Evolutionary conservation across 2,329 filamentous ascomycete species (phyloP).

Genomic region (Clonostachys chloroleuca): DNA sequence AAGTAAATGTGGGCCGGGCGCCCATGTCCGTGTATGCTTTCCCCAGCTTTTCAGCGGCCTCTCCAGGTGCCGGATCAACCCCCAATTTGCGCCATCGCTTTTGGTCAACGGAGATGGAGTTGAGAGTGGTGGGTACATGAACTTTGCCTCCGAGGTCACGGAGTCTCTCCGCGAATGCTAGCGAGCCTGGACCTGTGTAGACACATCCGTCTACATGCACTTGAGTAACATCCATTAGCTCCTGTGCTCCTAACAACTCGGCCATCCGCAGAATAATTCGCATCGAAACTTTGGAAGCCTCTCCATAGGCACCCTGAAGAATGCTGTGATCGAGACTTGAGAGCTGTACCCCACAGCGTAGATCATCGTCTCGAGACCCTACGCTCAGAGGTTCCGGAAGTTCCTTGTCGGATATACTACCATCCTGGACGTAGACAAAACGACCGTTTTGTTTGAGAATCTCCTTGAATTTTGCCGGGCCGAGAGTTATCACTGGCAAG

Average conservation of each 20-base stretch:
- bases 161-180: constrained; percentile 27
- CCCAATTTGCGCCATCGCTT: constrained; percentile 29
- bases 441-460: neutral
- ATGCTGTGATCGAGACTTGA: constrained; percentile 12
- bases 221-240: constrained; percentile 28
- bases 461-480: constrained; percentile 5
- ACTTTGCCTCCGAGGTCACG: constrained; percentile 24
- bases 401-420: too few species aligned
- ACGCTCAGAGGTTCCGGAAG: too few species aligned
- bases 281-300: constrained; percentile 27
- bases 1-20: constrained; percentile 32
- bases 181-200: constrained; percentile 30
- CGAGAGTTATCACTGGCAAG: constrained; percentile 30
- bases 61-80: constrained; percentile 18
- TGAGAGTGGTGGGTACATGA: constrained; percentile 30
- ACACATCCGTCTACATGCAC: constrained; percentile 37
- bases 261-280: constrained; percentile 29
- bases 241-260: constrained; percentile 18
- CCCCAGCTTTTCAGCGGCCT: constrained; percentile 23
- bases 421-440: neutral
- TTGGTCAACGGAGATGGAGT: constrained; percentile 36
- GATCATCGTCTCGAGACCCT: too few species aligned
- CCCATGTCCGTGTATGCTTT: constrained; percentile 32
- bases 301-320: constrained; percentile 20
- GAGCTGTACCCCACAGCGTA: neutral